A percentile compares a stretch with the other conserved stretches of the same genome.
phyloP scores from a whole-genome alignment of 768 basidiomycete genomes.

The Leccinum variicolor region DNA sequence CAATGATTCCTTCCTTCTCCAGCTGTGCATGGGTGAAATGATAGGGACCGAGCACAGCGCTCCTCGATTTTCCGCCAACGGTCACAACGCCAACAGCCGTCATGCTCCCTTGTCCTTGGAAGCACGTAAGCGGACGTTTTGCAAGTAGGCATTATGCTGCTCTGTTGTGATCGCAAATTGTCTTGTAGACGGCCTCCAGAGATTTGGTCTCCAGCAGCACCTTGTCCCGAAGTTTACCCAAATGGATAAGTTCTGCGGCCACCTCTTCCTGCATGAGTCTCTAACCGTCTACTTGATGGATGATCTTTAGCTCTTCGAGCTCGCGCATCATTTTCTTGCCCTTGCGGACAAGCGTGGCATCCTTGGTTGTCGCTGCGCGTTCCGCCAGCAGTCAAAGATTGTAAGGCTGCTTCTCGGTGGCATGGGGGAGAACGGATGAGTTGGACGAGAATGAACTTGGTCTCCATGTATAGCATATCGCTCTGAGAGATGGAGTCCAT shows the following conservation, averaged over 20 bases:
- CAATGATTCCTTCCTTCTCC: conserved; percentile 99
- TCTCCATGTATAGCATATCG: conserved; percentile 99
- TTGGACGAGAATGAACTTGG: conserved; percentile 98
- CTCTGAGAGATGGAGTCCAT: conserved; percentile 97
- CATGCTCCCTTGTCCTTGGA: conserved; percentile 84
- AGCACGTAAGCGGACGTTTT: conserved; percentile 90
- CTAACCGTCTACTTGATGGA: conserved; percentile 82
- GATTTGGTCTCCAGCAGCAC: conserved; percentile 89
- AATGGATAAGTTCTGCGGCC: conserved; percentile 88
- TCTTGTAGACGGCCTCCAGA: conserved; percentile 97
- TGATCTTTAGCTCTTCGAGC: conserved; percentile 84
- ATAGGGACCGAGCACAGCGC: conserved; percentile 89
- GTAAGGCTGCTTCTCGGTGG: conserved; percentile 83
- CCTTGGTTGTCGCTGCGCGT: conserved; percentile 94
- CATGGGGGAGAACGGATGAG: conserved; percentile 86
- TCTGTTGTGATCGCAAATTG: conserved; percentile 99
- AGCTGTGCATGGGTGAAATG: conserved; percentile 97
- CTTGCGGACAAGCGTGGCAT: conserved; percentile 90
- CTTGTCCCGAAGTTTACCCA: conserved; percentile 96
- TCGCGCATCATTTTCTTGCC: conserved; percentile 99
- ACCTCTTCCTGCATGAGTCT: conserved; percentile 98
- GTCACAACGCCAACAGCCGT: conserved; percentile 94
- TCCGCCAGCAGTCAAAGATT: conserved; percentile 88
- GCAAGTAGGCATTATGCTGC: conserved; percentile 98
- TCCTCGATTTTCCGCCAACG: conserved; percentile 89